Conservation (phyloP, 371 early-diverging fungal genomes). For the Catenaria anguillulae region DNA sequence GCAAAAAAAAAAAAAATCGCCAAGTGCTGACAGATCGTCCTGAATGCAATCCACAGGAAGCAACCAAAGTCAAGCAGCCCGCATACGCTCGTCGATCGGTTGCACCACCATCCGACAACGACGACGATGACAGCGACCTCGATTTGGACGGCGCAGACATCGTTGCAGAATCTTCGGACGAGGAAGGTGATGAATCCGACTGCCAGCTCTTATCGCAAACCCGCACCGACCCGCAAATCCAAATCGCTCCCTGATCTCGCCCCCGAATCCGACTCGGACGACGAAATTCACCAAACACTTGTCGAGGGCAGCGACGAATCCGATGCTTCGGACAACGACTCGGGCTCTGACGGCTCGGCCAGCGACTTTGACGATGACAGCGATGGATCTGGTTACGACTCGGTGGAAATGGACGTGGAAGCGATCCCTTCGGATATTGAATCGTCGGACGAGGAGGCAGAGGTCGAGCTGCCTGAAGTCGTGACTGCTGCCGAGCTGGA, state of each 20-base stretch:
- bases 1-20: neutral
- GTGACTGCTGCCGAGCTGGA: no score
- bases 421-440: neutral
- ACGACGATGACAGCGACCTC: neutral
- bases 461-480: no score
- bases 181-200: neutral
- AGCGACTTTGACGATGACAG: neutral
- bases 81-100: neutral
- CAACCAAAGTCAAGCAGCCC: neutral
- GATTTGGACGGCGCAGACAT: neutral
- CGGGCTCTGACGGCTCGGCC: neutral
- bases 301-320: neutral
- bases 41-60: neutral
- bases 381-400: neutral
- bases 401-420: neutral
- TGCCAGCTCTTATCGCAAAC: no score
- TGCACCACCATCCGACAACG: neutral
- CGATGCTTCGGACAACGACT: neutral
- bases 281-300: slow-evolving; percentile 4
- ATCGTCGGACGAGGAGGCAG: neutral
- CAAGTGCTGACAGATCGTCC: no score
- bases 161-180: neutral
- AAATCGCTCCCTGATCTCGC: neutral
- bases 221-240: no score
- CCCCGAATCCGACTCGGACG: neutral